Percentiles rank a stretch among this genome's conserved stretches.
Conservation (phyloP, 768 basidiomycete genomes). For the Termitomyces eurrhizus region DNA sequence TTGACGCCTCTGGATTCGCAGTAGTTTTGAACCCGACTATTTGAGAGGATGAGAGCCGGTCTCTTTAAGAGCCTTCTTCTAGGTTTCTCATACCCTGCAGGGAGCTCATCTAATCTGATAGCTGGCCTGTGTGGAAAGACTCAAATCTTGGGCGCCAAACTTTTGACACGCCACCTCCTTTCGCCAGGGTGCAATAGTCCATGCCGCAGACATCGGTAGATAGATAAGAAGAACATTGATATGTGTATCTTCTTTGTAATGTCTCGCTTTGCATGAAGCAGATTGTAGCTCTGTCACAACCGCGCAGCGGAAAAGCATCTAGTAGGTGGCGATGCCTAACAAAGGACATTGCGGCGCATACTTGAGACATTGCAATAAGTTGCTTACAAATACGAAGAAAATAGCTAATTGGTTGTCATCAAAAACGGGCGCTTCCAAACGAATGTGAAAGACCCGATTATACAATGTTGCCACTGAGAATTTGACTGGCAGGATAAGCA, state of each 20-base stretch:
- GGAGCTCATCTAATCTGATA: constrained; percentile 3
- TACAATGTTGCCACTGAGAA: background rate
- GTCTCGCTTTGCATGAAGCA: background rate
- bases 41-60: background rate
- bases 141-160: background rate
- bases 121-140: background rate
- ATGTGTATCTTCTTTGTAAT: too few relatives aligned
- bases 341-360: background rate
- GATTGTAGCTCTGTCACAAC: background rate
- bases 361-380: background rate
- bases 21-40: background rate
- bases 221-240: background rate
- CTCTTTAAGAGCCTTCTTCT: background rate
- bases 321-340: background rate
- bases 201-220: background rate
- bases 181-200: background rate
- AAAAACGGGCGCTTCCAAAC: too few relatives aligned
- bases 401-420: background rate
- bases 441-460: background rate
- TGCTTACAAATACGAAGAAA: background rate
- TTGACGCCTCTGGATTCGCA: background rate
- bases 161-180: background rate
- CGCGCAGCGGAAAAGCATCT: background rate
- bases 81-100: too few relatives aligned
- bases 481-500: background rate